phyloP scores from a whole-genome alignment of 225 moss, liverwort and hornwort genomes.

The Pseudisothecium myosuroides region DNA sequence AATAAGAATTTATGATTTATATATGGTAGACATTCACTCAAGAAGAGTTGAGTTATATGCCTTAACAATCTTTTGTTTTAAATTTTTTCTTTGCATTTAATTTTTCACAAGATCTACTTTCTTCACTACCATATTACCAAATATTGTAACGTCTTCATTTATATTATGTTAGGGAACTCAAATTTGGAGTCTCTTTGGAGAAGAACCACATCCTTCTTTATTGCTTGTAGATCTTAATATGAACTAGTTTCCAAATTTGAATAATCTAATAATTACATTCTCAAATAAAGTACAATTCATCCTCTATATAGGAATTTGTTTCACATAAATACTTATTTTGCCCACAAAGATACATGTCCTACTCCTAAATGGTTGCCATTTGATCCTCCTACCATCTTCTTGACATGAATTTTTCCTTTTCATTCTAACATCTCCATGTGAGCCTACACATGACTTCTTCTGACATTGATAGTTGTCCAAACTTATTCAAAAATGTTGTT shows the following conservation, averaged over 20 bases:
- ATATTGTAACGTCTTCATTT: neutral
- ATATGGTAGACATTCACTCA: neutral
- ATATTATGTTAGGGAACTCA: too few relatives aligned
- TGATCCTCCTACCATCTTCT: neutral
- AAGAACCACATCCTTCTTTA: neutral
- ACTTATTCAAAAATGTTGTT: neutral
- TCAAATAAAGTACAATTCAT: accelerated
- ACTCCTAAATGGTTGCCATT: neutral
- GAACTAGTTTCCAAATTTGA: neutral
- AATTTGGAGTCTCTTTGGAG: neutral
- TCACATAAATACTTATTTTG: neutral
- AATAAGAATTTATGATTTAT: neutral
- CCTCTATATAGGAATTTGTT: too few relatives aligned
- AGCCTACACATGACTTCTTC: neutral
- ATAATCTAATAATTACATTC: too few relatives aligned
- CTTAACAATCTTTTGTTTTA: neutral
- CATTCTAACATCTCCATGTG: neutral
- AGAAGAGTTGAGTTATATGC: too few relatives aligned
- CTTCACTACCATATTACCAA: too few relatives aligned
- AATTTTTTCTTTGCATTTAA: neutral
- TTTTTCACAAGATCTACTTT: neutral
- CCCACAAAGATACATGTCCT: too few relatives aligned
- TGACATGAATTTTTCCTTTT: neutral
- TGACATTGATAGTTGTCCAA: neutral
- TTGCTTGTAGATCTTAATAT: neutral